Evolutionary conservation across 192 early-diverging fungal genomes (phyloP).

Genomic region (Paraglomus brasilianum): DNA sequence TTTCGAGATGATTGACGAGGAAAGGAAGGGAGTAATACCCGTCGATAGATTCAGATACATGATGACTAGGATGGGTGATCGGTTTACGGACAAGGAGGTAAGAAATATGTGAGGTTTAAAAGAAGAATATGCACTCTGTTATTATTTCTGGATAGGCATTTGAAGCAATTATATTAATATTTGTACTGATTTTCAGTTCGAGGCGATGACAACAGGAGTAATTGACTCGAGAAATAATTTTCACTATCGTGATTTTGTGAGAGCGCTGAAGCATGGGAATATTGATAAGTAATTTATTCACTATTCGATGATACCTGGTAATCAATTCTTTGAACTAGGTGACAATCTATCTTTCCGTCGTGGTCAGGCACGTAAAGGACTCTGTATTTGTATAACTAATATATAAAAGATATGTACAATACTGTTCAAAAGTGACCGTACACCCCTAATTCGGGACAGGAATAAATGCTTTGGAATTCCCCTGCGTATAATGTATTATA

Average conservation of each 20-base stretch:
- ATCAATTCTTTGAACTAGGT: no score
- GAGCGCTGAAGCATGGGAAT: conserved; percentile 93
- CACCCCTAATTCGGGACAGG: no score
- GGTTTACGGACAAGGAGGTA: conserved; percentile 91
- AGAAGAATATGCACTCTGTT: neutral
- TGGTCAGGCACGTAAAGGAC: no score
- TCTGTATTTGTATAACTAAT: no score
- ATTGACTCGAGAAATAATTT: conserved; percentile 76
- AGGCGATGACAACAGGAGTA: conserved; percentile 90
- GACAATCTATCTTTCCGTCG: no score
- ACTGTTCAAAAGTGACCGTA: no score
- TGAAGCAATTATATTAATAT: conserved; percentile 1
- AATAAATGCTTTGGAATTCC: no score
- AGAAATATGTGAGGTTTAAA: neutral
- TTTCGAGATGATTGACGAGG: conserved; percentile 91
- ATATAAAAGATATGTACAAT: no score
- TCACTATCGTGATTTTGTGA: conserved; percentile 90
- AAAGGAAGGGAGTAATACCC: conserved; percentile 75
- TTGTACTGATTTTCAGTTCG: conserved; percentile 53
- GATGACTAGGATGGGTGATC: conserved; percentile 93
- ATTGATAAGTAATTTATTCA: no score
- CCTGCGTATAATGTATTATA: no score
- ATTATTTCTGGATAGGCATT: neutral
- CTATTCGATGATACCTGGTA: no score
- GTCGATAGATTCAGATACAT: conserved; percentile 79